Evolutionary conservation across 208 protist species (phyloP), one percentile per base, ranked within the genome.

Genomic region (Acanthamoeba divionensis): DNA sequence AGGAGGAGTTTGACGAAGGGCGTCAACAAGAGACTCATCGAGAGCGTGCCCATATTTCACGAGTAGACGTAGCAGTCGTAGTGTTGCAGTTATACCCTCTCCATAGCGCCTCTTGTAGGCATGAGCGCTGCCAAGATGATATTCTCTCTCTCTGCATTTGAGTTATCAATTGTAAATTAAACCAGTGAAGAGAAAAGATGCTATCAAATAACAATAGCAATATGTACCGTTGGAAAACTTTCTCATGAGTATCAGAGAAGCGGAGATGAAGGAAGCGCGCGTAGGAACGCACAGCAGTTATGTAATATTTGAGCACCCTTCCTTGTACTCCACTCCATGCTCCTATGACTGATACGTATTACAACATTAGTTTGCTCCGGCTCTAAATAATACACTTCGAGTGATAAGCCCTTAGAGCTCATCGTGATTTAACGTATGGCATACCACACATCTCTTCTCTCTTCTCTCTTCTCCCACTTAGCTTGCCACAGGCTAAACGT

Each of bases 61-160:
- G 48, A 83, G 50, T 29, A 83, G 41, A 10, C 73, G 73, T 8
- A 83, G 73, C n/a, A 83, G 24, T 18, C 73, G 26, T n/a, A 83
- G 73, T 8, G 73, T 83, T 45, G 73, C 73, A 12, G 73, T 83
- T 29, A 83, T 83, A 41, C 41, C 60, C 21, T 83, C 73, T 15
- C 45, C 73, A 21, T 75, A 75, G 66, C 66, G 44, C n/a, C 66
- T 38, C 36, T 38, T 45, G 66, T 47, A 41, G 36, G 36, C 36
- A 41, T 41, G 36, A 41, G 36, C 36, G 36, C 36, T 41, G 36
- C 36, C 36, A 41, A 41, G 36, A 41, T 41, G 36, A 41, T 41
- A 41, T 41, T 41, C 36, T 41, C 36, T 41, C 36, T 41, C 36
- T 41, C 36, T 41, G 36, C 36, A 41, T 41, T 41, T 41, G 36